These are phyloP conservation scores for Vaccinium vitisidaea DNA, from an alignment of 148 eudicot genomes.

Conservation along the genomic window DNA sequence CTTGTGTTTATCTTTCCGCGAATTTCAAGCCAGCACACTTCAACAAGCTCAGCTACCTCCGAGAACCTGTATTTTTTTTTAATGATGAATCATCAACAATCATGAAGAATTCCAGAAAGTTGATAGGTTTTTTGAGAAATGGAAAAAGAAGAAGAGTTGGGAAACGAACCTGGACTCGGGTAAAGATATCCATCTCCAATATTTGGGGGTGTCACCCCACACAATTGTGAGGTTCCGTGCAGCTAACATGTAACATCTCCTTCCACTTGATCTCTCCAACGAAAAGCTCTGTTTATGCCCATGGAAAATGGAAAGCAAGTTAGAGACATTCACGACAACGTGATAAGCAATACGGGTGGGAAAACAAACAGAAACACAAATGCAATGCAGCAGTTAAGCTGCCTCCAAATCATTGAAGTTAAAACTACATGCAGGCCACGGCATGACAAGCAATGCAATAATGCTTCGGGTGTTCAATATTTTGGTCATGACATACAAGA, in stretches of 20 bases:
- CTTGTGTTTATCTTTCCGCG: conserved; percentile 34
- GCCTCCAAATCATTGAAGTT: not conserved
- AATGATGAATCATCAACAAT: not conserved
- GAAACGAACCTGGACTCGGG: conserved; percentile 50
- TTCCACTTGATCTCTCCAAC: conserved; percentile 61
- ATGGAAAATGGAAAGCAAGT: not conserved
- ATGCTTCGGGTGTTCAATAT: not conserved
- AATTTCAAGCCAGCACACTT: conserved; percentile 56
- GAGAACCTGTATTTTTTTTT: conserved; percentile 36
- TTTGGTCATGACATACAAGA: not conserved
- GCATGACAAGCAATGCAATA: not conserved
- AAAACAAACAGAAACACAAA: not conserved
- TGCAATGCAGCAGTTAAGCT: not conserved
- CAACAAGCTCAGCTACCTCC: conserved; percentile 51
- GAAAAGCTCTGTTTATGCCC: conserved; percentile 49
- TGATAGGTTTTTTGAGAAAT: not conserved
- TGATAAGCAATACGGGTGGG: not conserved
- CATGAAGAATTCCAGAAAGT: not conserved
- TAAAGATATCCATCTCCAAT: conserved; percentile 57
- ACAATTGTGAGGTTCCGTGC: conserved; percentile 53
- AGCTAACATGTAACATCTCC: conserved; percentile 53
- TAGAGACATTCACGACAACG: not conserved
- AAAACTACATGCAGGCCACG: not conserved
- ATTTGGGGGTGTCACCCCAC: conserved; percentile 57
- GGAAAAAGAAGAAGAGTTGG: not conserved